These are phyloP conservation scores for Ophiostoma populinum DNA, from an alignment of 2,329 filamentous ascomycete species.

Conservation along the genomic window DNA sequence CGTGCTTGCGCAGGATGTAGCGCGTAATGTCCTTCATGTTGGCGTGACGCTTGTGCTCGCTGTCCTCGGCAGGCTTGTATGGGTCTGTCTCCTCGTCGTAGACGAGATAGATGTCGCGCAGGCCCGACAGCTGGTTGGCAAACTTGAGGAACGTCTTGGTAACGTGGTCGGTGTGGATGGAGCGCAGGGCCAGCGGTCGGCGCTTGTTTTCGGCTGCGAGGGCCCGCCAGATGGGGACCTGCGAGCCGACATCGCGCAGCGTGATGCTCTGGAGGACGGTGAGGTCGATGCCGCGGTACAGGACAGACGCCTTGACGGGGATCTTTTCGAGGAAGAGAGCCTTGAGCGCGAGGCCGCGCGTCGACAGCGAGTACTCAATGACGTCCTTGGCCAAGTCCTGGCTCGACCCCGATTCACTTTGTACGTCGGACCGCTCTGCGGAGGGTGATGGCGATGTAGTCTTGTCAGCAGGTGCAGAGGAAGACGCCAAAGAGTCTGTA, in stretches of 20 bases:
- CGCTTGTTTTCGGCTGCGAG: not conserved
- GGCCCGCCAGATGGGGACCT: too few species aligned
- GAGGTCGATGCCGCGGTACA: constrained; percentile 39
- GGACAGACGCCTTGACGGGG: constrained; percentile 39
- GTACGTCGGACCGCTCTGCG: not conserved
- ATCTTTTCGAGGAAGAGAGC: constrained; percentile 39
- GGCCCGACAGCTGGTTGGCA: not conserved
- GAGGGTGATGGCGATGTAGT: too few species aligned
- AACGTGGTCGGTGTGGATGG: too few species aligned
- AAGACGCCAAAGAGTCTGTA: too few species aligned
- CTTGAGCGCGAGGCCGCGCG: constrained; percentile 38
- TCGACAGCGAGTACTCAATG: constrained; percentile 37
- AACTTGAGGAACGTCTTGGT: not conserved
- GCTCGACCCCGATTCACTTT: not conserved
- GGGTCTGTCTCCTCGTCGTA: too few species aligned
- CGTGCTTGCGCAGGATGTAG: too few species aligned
- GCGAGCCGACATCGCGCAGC: constrained; percentile 17
- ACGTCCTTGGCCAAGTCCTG: constrained; percentile 13
- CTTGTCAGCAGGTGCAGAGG: too few species aligned
- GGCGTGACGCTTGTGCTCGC: too few species aligned
- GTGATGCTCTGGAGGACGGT: constrained; percentile 37
- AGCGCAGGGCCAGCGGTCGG: too few species aligned
- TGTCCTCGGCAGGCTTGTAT: too few species aligned
- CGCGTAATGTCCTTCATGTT: too few species aligned
- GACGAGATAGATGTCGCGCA: not conserved